A percentile compares a stretch with the other conserved stretches of the same genome.
These are phyloP conservation scores for Neurospora africana DNA, from an alignment of 495 filamentous ascomycete species.

Conservation along the genomic window DNA sequence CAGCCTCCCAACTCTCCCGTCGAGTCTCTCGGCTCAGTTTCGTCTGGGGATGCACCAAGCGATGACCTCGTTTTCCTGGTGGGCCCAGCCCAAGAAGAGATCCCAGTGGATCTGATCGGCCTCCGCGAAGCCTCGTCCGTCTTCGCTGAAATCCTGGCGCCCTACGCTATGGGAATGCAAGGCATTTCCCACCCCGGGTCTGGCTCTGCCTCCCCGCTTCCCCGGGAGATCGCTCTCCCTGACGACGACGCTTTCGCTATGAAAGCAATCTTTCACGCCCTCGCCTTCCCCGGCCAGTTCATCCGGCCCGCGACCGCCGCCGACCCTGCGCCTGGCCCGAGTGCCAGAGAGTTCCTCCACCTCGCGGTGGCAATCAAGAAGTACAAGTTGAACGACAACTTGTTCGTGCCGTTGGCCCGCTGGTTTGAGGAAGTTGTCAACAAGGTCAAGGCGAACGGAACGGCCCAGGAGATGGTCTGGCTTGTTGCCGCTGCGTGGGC, in stretches of 20 bases:
- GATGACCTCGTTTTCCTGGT: background rate
- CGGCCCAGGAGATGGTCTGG: background rate
- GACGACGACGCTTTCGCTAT: background rate
- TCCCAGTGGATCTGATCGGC: background rate
- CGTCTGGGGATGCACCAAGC: background rate
- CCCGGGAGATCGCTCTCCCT: background rate
- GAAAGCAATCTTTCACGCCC: background rate
- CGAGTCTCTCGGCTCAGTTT: background rate
- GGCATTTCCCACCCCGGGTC: background rate
- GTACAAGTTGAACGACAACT: background rate
- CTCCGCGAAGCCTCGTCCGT: background rate
- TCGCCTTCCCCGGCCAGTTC: background rate
- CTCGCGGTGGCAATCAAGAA: background rate
- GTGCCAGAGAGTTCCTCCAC: background rate
- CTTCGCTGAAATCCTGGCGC: background rate
- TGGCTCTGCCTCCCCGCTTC: background rate
- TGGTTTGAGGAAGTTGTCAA: background rate
- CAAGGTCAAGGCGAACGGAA: background rate
- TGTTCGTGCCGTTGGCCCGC: background rate
- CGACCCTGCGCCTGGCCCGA: background rate
- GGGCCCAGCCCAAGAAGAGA: background rate
- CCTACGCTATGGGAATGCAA: background rate
- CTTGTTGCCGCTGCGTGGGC: background rate
- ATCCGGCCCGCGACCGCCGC: background rate
- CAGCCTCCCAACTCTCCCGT: background rate